Base-by-base conservation (phyloP, 1,284 basidiomycete genomes). In the Malassezia sympodialis region DNA sequence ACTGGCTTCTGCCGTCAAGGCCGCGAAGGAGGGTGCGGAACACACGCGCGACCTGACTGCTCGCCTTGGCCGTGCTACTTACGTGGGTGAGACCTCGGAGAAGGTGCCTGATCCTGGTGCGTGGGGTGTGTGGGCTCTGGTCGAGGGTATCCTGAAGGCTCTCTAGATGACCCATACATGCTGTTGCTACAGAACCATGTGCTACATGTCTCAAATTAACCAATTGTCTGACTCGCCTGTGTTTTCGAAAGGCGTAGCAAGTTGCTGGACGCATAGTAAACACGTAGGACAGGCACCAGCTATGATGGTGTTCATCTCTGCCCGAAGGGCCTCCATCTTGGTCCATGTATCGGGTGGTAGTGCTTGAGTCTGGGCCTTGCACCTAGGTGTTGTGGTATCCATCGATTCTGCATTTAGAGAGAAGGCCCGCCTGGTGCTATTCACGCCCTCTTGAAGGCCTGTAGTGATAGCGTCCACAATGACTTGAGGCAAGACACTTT, bases 41-140 rank as follows among this genome's bases (percentile, higher is more conserved):
- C 70, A 68, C 41, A 82, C 81, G 6, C 73, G 75, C 39, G 75
- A 71, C 8, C 79, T 82, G 79, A 75, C 61, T 32, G 76, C 80
- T 1, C 76, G 75, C 44, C 70, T 82, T 0, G 81, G 82, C 6
- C 66, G 81, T 26, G 80, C 80, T 6, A 77, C 76, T 3, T 82
- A 82, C 72, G 76, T 81, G 11, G 77, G 69, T 12, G 65, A 65
- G 34, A 62, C 58, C 4, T 66, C 66, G 14, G 66, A 72, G 26
- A 71, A 66, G 64, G 65, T 68, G 23, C 80, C 80, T 7, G 81
- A 82, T 72, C 81, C 80, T 32, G 80, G 81, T 14, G 80, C 81
- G 8, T 80, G 78, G 78, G 80, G 80, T 47, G 73, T 82, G 46
- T 75, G 74, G 55, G 76, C 76, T 10, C 62, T 80, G 34, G 61